Base-by-base conservation (phyloP, 768 basidiomycete genomes). In the Xerocomellus intermedius region DNA sequence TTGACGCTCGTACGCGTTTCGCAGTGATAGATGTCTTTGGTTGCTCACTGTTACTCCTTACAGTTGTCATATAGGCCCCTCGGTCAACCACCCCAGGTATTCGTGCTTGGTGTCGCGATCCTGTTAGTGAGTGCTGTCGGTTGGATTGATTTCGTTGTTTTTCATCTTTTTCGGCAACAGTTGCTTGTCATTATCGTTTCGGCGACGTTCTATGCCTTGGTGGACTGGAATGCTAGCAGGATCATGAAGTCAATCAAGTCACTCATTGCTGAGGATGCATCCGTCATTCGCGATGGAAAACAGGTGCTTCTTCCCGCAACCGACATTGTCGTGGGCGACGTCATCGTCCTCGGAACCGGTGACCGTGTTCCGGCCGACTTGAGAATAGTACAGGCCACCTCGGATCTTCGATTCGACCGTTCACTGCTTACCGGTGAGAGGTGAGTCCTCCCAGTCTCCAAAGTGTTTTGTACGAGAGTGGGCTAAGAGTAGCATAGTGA, bases 321-420 rank as follows among this genome's bases (percentile, higher is more conserved):
- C 43, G 78, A 83, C 36, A 76, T 85, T 41, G 74, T 86, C 10
- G 79, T 80, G 0, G 82, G 82, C 5, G 82, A 84, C 52, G 62
- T 83, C 45, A 71, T 82, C 42, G 65, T 73, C 19, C 78, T 84
- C 58, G 67, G 71, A 28, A 70, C 81, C 1, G 82, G 82, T 37
- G 79, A 83, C 59, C 77, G 82, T 9, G 75, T 83, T n/a, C 82
- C 82, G 0, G 82, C 83, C 8, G 84, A 85, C 61, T 61, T 84
- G 33, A 75, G 83, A 26, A 71, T 85, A 33, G 75, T 83, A 41
- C 62, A 78, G 6, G 75, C 74, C 21, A 78, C 80, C 2, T 73
- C 75, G 0, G 82, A 82, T 56, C 70, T 82, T 51, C 74, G 74
- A 26, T 74, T 82, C 38, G 81, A 83, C 55, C 73, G 80, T 13